Evolutionary conservation across 306 rosid genomes (phyloP).

Genomic region (Castanospermum australe): DNA sequence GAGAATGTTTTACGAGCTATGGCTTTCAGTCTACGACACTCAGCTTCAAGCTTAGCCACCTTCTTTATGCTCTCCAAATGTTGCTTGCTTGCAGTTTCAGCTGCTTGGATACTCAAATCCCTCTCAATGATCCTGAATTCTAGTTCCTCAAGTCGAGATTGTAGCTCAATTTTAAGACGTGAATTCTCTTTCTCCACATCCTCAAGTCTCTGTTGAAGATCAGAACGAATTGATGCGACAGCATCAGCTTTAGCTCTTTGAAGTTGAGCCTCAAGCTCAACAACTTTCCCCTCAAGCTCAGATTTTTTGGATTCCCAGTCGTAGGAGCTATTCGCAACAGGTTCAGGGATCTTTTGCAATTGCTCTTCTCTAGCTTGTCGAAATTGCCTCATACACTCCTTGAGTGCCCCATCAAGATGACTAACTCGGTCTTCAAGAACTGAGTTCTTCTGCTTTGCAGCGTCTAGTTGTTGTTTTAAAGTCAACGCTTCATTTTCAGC

Average conservation of each 20-base stretch:
- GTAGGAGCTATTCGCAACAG: slow-evolving; percentile 33
- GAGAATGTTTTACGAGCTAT: slow-evolving; percentile 40
- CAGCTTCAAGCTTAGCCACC: slow-evolving; percentile 71
- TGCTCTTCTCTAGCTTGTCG: slow-evolving; percentile 69
- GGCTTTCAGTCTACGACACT: slow-evolving; percentile 57
- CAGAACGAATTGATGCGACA: slow-evolving; percentile 30
- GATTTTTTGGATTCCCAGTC: slow-evolving; percentile 50
- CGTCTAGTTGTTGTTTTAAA: slow-evolving; percentile 56
- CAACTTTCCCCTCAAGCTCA: slow-evolving; percentile 39
- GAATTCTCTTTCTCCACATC: slow-evolving; percentile 52
- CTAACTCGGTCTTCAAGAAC: slow-evolving; percentile 58
- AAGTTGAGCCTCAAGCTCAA: slow-evolving; percentile 48
- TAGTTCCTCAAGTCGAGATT: slow-evolving; percentile 52
- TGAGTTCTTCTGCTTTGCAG: slow-evolving; percentile 54
- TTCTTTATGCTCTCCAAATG: slow-evolving; percentile 60
- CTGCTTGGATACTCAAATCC: slow-evolving; percentile 64
- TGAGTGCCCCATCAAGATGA: slow-evolving; percentile 75
- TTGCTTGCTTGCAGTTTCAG: slow-evolving; percentile 73
- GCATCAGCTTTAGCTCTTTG: slow-evolving; percentile 45
- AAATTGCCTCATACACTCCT: slow-evolving; percentile 68
- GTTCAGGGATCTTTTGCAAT: slow-evolving; percentile 42
- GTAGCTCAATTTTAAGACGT: slow-evolving; percentile 48
- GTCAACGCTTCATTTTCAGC: slow-evolving; percentile 54
- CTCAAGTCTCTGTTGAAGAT: slow-evolving; percentile 43
- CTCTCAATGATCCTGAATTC: slow-evolving; percentile 54